Base-by-base conservation (phyloP, 108 stramenopile genomes). In the Nitzschia sp. region DNA sequence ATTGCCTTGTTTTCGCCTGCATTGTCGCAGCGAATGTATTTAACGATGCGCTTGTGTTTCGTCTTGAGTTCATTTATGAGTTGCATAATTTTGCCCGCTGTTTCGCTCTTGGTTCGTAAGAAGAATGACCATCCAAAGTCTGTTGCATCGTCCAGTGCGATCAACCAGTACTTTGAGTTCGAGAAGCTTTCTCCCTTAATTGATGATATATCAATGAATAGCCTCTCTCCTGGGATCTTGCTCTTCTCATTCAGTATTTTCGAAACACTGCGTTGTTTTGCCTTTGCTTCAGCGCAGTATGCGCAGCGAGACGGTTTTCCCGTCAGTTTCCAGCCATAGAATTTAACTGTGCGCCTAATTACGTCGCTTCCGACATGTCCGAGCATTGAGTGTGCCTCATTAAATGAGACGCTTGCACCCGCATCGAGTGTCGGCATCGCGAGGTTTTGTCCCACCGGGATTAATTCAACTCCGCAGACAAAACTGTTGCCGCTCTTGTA, bases 1-100 rank as follows among this genome's bases (percentile, higher is more conserved):
- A 21, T 45, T 16, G 35, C 61, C 64, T 61, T 59, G n/a, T n/a
- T n/a, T 41, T 41, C 38, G 6, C 38, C 38, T 41, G 38, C 38
- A 13, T 41, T 41, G 38, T 41, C 38, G 38, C 38, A 41, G 6
- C 38, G 38, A 41, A 41, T 41, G 38, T 41, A 41, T n/a, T n/a
- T n/a, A n/a, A n/a, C n/a, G n/a, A n/a, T n/a, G n/a, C n/a, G n/a
- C n/a, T n/a, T n/a, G n/a, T n/a, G n/a, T n/a, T n/a, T n/a, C n/a
- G n/a, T n/a, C n/a, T n/a, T n/a, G n/a, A n/a, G n/a, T n/a, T n/a
- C n/a, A n/a, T n/a, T n/a, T n/a, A n/a, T n/a, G n/a, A n/a, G n/a
- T n/a, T n/a, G n/a, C n/a, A n/a, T n/a, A n/a, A n/a, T n/a, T n/a
- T n/a, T n/a, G n/a, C n/a, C n/a, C n/a, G n/a, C n/a, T n/a, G n/a